Evolutionary conservation across 1,139 yeast genomes (phyloP).

Genomic region (Scheffersomyces segobiensis): DNA sequence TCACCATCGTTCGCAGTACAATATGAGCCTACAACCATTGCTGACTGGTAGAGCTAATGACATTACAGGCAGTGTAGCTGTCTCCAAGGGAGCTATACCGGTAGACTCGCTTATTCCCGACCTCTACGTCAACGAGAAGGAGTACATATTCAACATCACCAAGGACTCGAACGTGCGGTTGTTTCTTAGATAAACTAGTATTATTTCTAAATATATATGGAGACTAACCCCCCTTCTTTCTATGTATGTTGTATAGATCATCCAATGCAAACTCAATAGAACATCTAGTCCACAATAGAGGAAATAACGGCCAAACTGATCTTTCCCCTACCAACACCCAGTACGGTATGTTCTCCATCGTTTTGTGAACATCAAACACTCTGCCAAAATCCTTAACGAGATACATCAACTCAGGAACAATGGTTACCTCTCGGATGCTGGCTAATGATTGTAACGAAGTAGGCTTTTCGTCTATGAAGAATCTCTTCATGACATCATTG

Average conservation of each 20-base stretch:
- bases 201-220: conserved; percentile 5
- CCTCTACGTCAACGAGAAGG: conserved; percentile 52
- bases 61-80: conserved; percentile 68
- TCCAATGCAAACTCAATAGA: conserved; percentile 88
- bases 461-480: conserved; percentile 89
- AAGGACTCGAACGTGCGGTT: conserved; percentile 54
- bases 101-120: conserved; percentile 12
- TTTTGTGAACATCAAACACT: conserved; percentile 72
- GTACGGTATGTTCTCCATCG: conserved; percentile 73
- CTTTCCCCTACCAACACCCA: conserved; percentile 92
- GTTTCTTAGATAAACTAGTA: conserved; percentile 36
- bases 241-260: conserved; percentile 60
- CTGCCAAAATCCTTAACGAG: conserved; percentile 67
- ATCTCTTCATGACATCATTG: conserved; percentile 67
- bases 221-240: conserved; percentile 26
- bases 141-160: conserved; percentile 61
- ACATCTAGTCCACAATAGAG: conserved; percentile 84
- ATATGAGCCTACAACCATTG: conserved; percentile 61
- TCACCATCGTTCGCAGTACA: conserved; percentile 50
- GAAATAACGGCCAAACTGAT: conserved; percentile 90
- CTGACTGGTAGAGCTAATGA: conserved; percentile 83
- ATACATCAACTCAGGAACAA: conserved; percentile 83
- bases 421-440: conserved; percentile 68
- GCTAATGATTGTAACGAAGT: conserved; percentile 58
- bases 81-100: conserved; percentile 54